These are phyloP conservation scores for Pyrus hybrid DNA, from an alignment of 331 rosid species.

Conservation along the genomic window DNA sequence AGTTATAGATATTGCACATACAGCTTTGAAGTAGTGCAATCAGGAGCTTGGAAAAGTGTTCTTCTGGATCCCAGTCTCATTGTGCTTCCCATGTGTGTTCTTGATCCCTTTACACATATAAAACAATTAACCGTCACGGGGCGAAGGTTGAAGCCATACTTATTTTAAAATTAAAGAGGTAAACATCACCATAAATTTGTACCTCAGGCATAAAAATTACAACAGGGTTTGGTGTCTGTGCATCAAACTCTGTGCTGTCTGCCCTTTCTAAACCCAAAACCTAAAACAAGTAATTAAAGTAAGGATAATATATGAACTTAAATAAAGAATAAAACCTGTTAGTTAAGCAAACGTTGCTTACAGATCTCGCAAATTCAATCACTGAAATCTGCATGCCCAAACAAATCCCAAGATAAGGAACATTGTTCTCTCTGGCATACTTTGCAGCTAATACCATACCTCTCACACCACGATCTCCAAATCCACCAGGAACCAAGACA, in stretches of 20 bases:
- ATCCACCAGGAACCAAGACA: conserved; percentile 97
- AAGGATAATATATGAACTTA: not conserved
- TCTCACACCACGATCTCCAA: conserved; percentile 95
- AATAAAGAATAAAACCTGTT: conserved; percentile 5
- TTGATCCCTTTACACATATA: conserved; percentile 55
- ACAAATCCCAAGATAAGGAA: conserved; percentile 96
- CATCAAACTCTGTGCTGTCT: conserved; percentile 74
- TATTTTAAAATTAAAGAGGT: not conserved
- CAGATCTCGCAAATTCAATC: conserved; percentile 91
- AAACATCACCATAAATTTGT: not conserved
- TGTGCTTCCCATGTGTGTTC: conserved; percentile 97
- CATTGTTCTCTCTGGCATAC: conserved; percentile 91
- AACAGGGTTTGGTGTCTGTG: conserved; percentile 70
- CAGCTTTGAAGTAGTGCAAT: conserved; percentile 83
- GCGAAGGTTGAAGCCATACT: not conserved
- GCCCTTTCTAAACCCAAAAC: conserved; percentile 87
- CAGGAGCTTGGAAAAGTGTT: conserved; percentile 69
- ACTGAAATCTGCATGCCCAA: conserved; percentile 98
- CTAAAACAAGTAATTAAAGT: conserved; percentile 34
- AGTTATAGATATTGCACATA: conserved; percentile 35
- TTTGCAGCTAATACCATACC: conserved; percentile 98
- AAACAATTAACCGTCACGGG: not conserved
- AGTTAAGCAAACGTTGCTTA: conserved; percentile 32
- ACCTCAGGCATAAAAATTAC: conserved; percentile 99
- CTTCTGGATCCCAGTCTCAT: conserved; percentile 97